A percentile compares a stretch with the other conserved stretches of the same genome.
Conservation (phyloP, 345 rosid genomes). For the Citrus inodora region DNA sequence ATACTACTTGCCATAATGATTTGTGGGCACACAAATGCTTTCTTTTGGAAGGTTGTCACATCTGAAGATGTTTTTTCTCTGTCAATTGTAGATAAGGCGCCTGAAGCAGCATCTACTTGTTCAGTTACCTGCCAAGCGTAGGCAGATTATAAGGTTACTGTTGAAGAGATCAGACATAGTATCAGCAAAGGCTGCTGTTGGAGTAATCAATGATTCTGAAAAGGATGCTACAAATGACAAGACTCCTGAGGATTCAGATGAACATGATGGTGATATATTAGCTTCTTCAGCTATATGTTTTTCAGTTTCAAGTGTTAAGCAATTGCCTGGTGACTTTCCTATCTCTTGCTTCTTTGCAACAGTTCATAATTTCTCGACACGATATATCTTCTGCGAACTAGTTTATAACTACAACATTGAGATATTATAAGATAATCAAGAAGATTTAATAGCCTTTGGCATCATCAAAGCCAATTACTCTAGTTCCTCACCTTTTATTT, state of each 20-base stretch:
- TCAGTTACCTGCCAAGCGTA: constrained; percentile 90
- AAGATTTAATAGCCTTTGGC: background rate
- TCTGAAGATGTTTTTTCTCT: background rate
- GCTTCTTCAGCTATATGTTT: background rate
- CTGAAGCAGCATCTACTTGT: constrained; percentile 82
- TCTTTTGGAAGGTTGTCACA: constrained; percentile 1
- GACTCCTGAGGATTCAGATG: constrained; percentile 23
- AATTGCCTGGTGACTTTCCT: background rate
- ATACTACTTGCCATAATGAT: background rate
- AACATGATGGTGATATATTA: constrained; percentile 31
- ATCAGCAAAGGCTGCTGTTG: constrained; percentile 50
- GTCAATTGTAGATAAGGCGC: constrained; percentile 73
- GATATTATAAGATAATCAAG: background rate
- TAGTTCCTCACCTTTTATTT: background rate
- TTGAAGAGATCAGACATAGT: constrained; percentile 72
- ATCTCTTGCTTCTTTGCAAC: background rate
- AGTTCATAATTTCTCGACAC: constrained; percentile 12
- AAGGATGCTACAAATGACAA: constrained; percentile 27
- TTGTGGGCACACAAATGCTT: background rate
- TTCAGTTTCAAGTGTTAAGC: background rate
- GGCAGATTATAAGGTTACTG: constrained; percentile 67
- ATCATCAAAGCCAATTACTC: background rate
- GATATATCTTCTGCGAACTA: constrained; percentile 4
- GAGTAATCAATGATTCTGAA: constrained; percentile 26
- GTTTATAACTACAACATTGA: background rate